Percentiles rank a stretch among this genome's conserved stretches.
These are phyloP conservation scores for Tarenaya hassleriana DNA, from an alignment of 345 rosid genomes.

Conservation along the genomic window DNA sequence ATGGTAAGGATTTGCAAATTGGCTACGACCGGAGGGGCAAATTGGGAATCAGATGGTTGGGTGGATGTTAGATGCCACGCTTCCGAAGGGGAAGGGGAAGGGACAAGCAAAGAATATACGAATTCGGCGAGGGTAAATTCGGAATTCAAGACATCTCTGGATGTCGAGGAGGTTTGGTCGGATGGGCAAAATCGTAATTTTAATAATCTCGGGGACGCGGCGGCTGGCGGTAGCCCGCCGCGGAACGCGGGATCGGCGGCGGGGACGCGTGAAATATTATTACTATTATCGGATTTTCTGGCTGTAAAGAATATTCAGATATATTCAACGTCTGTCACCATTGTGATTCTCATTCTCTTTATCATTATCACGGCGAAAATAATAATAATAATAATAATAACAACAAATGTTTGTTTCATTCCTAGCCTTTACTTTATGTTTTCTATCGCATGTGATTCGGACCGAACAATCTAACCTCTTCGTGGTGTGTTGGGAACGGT, in stretches of 20 bases:
- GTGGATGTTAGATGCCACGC: conserved; percentile 34
- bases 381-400: background rate
- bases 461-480: conserved; percentile 2
- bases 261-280: background rate
- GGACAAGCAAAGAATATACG: conserved; percentile 22
- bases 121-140: conserved; percentile 2
- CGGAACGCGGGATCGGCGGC: conserved; percentile 14
- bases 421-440: conserved; percentile 6
- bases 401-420: conserved; percentile 16
- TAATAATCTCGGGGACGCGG: too few species aligned
- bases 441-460: conserved; percentile 19
- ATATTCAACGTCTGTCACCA: background rate
- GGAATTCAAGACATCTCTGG: conserved; percentile 1
- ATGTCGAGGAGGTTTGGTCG: too few species aligned
- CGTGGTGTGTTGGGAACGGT: conserved; percentile 17
- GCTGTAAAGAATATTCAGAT: background rate
- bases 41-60: conserved; percentile 65
- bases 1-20: conserved; percentile 38
- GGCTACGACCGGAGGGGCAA: conserved; percentile 25
- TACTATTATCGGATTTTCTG: background rate
- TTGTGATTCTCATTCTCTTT: background rate
- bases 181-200: too few species aligned
- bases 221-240: conserved; percentile 3
- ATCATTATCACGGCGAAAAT: background rate
- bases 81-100: conserved; percentile 17